Percentiles rank a stretch among this genome's conserved stretches.
Evolutionary conservation across 2,329 filamentous ascomycete species (phyloP).

Genomic region (Exophiala xenobiotica): DNA sequence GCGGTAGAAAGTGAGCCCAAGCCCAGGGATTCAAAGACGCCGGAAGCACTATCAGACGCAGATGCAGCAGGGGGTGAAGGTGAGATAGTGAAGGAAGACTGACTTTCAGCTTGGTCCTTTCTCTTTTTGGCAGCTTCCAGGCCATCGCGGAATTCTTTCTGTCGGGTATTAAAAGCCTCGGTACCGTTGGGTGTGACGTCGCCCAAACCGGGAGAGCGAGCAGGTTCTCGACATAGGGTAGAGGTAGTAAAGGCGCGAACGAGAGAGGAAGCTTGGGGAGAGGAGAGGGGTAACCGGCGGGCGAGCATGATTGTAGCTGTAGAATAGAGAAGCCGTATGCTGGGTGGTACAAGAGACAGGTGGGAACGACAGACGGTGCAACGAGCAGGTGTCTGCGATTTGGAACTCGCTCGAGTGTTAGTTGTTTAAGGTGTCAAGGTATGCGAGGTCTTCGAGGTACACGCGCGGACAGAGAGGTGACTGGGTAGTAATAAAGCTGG

Average conservation of each 20-base stretch:
- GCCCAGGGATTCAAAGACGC: slow-evolving; percentile 45
- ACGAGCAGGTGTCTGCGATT: neutral
- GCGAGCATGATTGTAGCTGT: slow-evolving; percentile 40
- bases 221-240: slow-evolving; percentile 37
- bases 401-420: neutral
- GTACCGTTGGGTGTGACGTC: slow-evolving; percentile 76
- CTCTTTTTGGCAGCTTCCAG: slow-evolving; percentile 72
- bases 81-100: slow-evolving; percentile 55
- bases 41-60: slow-evolving; percentile 38
- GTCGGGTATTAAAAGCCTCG: slow-evolving; percentile 74
- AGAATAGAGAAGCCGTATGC: neutral
- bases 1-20: slow-evolving; percentile 61
- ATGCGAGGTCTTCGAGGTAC: neutral
- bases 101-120: slow-evolving; percentile 82
- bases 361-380: neutral
- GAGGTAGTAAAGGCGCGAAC: slow-evolving; percentile 61
- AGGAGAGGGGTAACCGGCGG: slow-evolving; percentile 49
- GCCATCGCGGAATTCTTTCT: slow-evolving; percentile 82
- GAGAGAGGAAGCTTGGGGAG: slow-evolving; percentile 48
- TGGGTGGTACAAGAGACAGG: neutral
- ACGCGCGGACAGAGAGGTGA: neutral
- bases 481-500: slow-evolving; percentile 9
- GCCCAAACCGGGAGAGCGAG: slow-evolving; percentile 71
- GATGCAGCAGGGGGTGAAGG: no score
- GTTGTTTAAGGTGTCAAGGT: neutral